Base-by-base conservation (phyloP, 768 basidiomycete genomes). In the Lentinus tigrinus region DNA sequence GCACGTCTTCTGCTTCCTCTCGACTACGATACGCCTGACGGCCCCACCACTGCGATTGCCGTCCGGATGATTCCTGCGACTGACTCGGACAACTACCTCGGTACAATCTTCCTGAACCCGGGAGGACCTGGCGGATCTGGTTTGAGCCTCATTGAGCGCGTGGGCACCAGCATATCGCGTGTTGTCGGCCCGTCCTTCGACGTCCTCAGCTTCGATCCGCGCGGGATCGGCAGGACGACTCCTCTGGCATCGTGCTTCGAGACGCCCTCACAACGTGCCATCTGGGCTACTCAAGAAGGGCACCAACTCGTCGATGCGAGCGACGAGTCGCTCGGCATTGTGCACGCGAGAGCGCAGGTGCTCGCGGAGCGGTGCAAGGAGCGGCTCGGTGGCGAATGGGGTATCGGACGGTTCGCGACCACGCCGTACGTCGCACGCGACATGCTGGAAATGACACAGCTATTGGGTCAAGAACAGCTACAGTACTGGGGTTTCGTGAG, bases 401-500 rank as follows among this genome's bases (percentile, higher is more conserved):
- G 62, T 7, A 46, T 50, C n/a, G 66, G 27, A 48, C 61, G 40
- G 28, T 66, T 60, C 57, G 67, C 64, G 54, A 58, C 63, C 47
- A 73, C 72, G 4, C 61, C 67, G 17, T 28, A 61, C 26, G 69
- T 71, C 24, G 68, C 72, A 11, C 58, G 66, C 9, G 72, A 73
- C 51, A 71, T 73, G 72, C 60, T 73, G 23, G 54, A 61, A 48
- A 73, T 73, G 36, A 57, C 54, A 2, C 52, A 64, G 36, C 62
- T 65, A 17, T 67, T 69, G 21, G 71, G 72, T 0, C 52, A 56
- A 19, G 71, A 72, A 19, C 64, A 66, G 58, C 51, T 73, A 37
- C 63, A 67, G 40, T 73, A 70, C 53, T 72, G 67, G 68, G 72
- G 71, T 14, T 69, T 70, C 58, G 63, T 62, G 27, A 47, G 63